Base-by-base conservation (phyloP, 352 stramenopile species). In the Globisporangium orthogonon region DNA sequence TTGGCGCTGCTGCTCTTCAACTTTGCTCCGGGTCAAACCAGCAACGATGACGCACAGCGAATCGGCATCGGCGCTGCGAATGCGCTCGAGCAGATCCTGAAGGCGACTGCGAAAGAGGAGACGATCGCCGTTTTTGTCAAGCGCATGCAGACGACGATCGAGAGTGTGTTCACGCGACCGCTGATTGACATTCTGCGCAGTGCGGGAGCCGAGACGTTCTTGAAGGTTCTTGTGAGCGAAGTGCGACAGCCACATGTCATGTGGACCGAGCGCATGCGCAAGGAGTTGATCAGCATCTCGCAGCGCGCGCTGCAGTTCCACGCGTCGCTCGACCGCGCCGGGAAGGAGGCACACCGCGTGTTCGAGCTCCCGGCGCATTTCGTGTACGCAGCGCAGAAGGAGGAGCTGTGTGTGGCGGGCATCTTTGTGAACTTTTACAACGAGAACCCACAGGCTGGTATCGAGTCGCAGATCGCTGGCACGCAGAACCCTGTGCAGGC, bases 381-480 rank as follows among this genome's bases (percentile, higher is more conserved):
- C 43, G 86, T 91, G 71, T 94, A 90, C 56, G 62, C 71, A 17
- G 85, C 85, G 17, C 85, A 94, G 61, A 87, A 87, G 58, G 76
- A 91, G 65, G 85, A 94, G 53, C 54, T 94, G 35, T 91, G 85
- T 33, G 83, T 94, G 2, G 85, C 85, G 17, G 85, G 83, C 17
- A 93, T 94, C 56, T 94, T 91, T 67, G 85, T 94, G 18, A 94
- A 94, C 61, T 94, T 87, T 39, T 94, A 90, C 71, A 94, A 94
- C 63, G 81, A 90, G 56, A 89, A 88, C 52, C 83, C 85, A 9
- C 79, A 93, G 51, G 70, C 70, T 50, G 81, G 78, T 10, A 78
- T 94, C 33, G 62, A 83, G 5, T 74, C 85, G 14, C 83, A 91
- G 57, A 90, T 94, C 59, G 73, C 83, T 50, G 83, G 83, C 10